Evolutionary conservation across 371 early-diverging fungal species (phyloP).

Genomic region (Mucor plumbeus): DNA sequence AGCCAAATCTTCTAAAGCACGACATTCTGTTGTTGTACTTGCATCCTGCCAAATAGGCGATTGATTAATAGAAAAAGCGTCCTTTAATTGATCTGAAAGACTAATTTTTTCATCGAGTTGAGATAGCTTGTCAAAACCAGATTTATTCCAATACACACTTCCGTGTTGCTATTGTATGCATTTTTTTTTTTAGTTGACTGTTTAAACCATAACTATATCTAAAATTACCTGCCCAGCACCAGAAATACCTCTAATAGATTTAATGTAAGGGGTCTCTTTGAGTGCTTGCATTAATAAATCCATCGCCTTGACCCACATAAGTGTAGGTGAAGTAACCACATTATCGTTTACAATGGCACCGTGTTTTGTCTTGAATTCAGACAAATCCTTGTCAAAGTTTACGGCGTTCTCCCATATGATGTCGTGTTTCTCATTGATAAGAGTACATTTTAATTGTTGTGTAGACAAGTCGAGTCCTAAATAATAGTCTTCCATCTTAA

Average conservation of each 20-base stretch:
- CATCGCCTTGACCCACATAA: conserved; percentile 84
- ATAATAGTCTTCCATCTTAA: conserved; percentile 31
- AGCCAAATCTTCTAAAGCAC: conserved; percentile 58
- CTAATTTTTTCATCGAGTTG: conserved; percentile 36
- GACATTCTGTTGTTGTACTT: conserved; percentile 73
- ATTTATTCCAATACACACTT: conserved; percentile 75
- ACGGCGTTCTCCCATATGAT: conserved; percentile 57
- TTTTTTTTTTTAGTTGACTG: too few relatives aligned
- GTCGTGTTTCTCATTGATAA: conserved; percentile 42
- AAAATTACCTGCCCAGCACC: conserved; percentile 73
- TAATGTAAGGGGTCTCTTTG: conserved; percentile 27
- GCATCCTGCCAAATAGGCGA: conserved; percentile 91
- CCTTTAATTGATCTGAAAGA: conserved; percentile 57
- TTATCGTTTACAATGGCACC: conserved; percentile 59
- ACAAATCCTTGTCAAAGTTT: conserved; percentile 63
- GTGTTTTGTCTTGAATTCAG: conserved; percentile 57
- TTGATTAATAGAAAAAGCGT: conserved; percentile 63
- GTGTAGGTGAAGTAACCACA: conserved; percentile 67
- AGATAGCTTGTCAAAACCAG: conserved; percentile 48
- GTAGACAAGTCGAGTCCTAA: conserved; percentile 81
- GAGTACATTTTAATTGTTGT: conserved; percentile 77
- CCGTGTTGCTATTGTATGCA: conserved; percentile 73
- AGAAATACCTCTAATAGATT: conserved; percentile 60
- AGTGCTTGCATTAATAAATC: conserved; percentile 63
- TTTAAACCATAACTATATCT: too few relatives aligned